These are phyloP conservation scores for Mycena galericulata DNA, from an alignment of 768 basidiomycete genomes.

Conservation along the genomic window DNA sequence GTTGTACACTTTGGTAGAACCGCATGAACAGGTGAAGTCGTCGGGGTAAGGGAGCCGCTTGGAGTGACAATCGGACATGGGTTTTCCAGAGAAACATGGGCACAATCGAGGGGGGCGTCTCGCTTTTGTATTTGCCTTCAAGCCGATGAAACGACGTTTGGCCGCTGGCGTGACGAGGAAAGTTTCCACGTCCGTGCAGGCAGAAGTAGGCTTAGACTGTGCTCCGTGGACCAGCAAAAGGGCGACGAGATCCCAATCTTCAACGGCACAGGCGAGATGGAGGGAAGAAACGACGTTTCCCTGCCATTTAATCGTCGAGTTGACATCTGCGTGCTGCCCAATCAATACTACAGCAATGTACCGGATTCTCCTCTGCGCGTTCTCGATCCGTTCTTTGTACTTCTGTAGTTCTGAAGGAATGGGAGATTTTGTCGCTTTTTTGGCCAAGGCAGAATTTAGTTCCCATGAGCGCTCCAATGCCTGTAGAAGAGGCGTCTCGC, in stretches of 20 bases:
- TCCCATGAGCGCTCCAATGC: conserved; percentile 22
- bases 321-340: conserved; percentile 37
- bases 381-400: conserved; percentile 6
- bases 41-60: conserved; percentile 30
- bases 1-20: conserved; percentile 33
- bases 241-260: conserved; percentile 36
- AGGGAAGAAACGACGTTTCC: conserved; percentile 26
- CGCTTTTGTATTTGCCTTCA: conserved; percentile 8
- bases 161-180: conserved; percentile 13
- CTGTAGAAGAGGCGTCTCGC: conserved; percentile 26
- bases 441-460: neutral
- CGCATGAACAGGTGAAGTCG: conserved; percentile 39
- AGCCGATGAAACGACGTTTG: conserved; percentile 10
- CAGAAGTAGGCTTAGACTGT: conserved; percentile 15
- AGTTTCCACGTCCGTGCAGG: conserved; percentile 4
- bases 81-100: conserved; percentile 42
- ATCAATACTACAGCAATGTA: conserved; percentile 32
- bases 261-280: conserved; percentile 30
- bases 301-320: conserved; percentile 20
- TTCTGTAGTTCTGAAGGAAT: neutral
- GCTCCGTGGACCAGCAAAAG: conserved; percentile 38
- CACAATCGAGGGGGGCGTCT: conserved; percentile 37
- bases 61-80: conserved; percentile 37
- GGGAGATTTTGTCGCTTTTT: neutral
- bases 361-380: conserved; percentile 9